Evolutionary conservation across 2,329 filamentous ascomycete species (phyloP).

Genomic region (Nigrospora sphaerica): DNA sequence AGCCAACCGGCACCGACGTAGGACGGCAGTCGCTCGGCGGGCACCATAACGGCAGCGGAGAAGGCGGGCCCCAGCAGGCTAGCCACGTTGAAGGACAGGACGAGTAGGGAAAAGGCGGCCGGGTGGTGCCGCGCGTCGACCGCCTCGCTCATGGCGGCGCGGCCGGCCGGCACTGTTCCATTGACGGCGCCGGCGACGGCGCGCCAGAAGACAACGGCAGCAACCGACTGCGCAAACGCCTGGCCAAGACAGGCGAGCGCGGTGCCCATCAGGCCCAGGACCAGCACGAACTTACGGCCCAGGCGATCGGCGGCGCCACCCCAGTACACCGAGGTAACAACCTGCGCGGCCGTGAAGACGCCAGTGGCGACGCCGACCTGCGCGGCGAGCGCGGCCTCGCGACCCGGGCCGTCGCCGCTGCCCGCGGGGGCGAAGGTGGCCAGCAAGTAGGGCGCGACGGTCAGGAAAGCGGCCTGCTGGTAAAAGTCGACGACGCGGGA

Average conservation of each 20-base stretch:
- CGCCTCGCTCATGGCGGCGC: not conserved
- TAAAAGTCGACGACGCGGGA: not conserved
- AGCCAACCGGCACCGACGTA: not conserved
- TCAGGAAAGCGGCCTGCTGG: not conserved
- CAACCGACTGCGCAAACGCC: constrained; percentile 62
- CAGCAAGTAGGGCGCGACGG: not conserved
- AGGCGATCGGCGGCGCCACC: constrained; percentile 56
- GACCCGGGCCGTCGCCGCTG: not conserved
- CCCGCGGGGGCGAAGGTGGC: not conserved
- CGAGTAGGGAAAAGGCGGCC: constrained; percentile 37
- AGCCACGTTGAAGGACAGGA: constrained; percentile 36
- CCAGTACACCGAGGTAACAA: constrained; percentile 68
- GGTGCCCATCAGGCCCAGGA: constrained; percentile 62
- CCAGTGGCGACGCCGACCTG: constrained; percentile 66
- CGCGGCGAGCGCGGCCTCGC: constrained; percentile 8
- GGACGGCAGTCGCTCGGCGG: not conserved
- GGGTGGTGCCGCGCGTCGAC: constrained; percentile 40
- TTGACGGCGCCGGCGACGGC: constrained; percentile 53
- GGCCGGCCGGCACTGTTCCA: constrained; percentile 28
- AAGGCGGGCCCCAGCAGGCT: not conserved
- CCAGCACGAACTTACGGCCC: constrained; percentile 63
- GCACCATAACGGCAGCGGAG: not conserved
- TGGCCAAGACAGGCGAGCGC: constrained; percentile 63
- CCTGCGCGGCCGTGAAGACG: constrained; percentile 67
- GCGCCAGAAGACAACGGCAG: constrained; percentile 57